Base-by-base conservation (phyloP, 2,329 filamentous ascomycete species). In the Emericellopsis atlantica region DNA sequence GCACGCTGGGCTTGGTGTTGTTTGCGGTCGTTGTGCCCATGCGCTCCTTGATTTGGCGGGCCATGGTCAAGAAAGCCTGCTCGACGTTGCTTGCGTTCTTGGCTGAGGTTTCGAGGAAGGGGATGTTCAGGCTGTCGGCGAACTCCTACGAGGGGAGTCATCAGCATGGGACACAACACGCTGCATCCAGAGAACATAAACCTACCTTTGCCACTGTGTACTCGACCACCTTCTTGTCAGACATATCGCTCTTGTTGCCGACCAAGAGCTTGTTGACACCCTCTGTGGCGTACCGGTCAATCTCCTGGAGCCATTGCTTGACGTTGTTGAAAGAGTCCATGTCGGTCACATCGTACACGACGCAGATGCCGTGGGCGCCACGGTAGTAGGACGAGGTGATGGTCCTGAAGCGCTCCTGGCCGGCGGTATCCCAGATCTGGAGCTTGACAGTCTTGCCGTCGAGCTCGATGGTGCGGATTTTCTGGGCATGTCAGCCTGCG, bases 281-380 rank as follows among this genome's bases (percentile, higher is more conserved):
- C 70, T 98, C 92, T 52, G 92, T 98, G 54, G 92, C 92, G 59
- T 98, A 96, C 64, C 92, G 82, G 72, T 98, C 92, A 56, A 98
- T 98, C 72, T 98, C 92, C 67, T 98, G 92, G 47, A 98, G 79
- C 92, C 92, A 98, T 76, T 98, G 92, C 84, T 98, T 96, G 57
- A 98, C 92, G 72, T 96, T 98, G 81, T 98, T 96, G 86, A 98
- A 98, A 24, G 87, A 95, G 66, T 96, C 92, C 90, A 96, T 95
- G 65, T 98, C 92, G 53, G 92, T 98, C 60, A 98, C 92, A 81
- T 98, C 92, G 77, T 96, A 98, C 62, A 98, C 92, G 54, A 98
- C 90, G 70, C 92, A 98, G 70, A 98, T 98, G 56, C 92, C 92
- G 70, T 96, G 92, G 52, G 92, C 92, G 58, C 92, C 92, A 61